Percentiles rank a stretch among this genome's conserved stretches.
These are phyloP conservation scores for Suhomyces tanzawaensis DNA, from an alignment of 805 yeast species.

Conservation along the genomic window DNA sequence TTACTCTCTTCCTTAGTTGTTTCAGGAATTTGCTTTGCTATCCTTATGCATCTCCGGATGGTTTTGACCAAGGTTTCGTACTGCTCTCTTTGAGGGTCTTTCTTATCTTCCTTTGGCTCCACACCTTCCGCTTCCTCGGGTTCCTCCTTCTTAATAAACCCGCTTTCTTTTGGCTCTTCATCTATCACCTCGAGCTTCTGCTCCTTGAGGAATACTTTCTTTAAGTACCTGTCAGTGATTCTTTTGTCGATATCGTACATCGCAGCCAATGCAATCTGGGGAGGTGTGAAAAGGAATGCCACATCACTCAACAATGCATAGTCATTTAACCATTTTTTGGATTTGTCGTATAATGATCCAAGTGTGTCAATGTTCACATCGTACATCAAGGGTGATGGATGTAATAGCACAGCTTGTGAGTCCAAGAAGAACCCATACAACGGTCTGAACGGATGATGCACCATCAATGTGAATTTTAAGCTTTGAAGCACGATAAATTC, in stretches of 20 bases:
- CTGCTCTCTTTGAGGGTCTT: slow-evolving; percentile 20
- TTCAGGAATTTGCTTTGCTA: slow-evolving; percentile 41
- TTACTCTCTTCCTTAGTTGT: slow-evolving; percentile 63
- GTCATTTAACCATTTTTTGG: slow-evolving; percentile 62
- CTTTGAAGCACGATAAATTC: slow-evolving; percentile 78
- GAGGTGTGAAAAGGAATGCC: slow-evolving; percentile 79
- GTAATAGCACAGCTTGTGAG: slow-evolving; percentile 57
- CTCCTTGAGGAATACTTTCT: slow-evolving; percentile 50
- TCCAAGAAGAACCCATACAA: slow-evolving; percentile 95
- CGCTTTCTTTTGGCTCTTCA: slow-evolving; percentile 10
- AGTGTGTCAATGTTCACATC: slow-evolving; percentile 51
- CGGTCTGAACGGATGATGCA: slow-evolving; percentile 87
- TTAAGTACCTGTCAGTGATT: slow-evolving; percentile 64
- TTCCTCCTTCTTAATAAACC: slow-evolving; percentile 14
- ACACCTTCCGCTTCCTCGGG: slow-evolving; percentile 11
- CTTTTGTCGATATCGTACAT: slow-evolving; percentile 64
- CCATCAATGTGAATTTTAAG: slow-evolving; percentile 73
- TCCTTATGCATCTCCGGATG: slow-evolving; percentile 48
- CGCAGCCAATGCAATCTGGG: slow-evolving; percentile 91
- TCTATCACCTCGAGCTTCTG: slow-evolving; percentile 7
- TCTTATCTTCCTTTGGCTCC: slow-evolving; percentile 11
- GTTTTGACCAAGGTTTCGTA: slow-evolving; percentile 45
- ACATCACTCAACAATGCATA: slow-evolving; percentile 72
- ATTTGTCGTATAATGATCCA: slow-evolving; percentile 68
- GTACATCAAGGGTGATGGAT: slow-evolving; percentile 43